Percentiles rank a stretch among this genome's conserved stretches.
Evolutionary conservation across 2,329 filamentous ascomycete genomes (phyloP).

Genomic region (Coniochaeta sp.): DNA sequence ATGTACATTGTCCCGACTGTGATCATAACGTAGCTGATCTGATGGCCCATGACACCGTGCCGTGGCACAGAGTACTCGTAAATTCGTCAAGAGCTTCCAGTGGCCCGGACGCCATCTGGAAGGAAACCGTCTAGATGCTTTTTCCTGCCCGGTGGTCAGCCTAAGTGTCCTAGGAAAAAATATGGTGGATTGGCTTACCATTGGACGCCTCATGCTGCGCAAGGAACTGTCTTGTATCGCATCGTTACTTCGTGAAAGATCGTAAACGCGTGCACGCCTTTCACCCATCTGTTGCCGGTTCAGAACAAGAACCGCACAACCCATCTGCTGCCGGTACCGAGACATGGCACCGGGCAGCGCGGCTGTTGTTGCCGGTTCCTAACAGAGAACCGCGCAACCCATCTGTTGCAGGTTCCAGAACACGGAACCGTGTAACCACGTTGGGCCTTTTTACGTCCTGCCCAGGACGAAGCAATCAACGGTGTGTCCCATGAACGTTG

Average conservation of each 20-base stretch:
- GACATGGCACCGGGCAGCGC: not conserved
- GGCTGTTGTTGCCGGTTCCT: not conserved
- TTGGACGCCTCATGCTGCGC: not conserved
- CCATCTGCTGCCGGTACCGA: not conserved
- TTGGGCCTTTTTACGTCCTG: constrained; percentile 32
- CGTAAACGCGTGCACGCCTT: not conserved
- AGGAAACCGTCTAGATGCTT: not conserved
- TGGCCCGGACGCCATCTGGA: constrained; percentile 5
- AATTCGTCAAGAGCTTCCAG: not conserved
- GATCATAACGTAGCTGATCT: not conserved
- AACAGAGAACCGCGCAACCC: not conserved
- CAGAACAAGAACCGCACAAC: not conserved
- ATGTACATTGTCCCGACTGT: not conserved
- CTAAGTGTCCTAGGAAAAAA: not conserved
- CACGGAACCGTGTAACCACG: not conserved
- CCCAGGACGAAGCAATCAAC: constrained; percentile 23
- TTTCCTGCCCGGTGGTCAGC: not conserved
- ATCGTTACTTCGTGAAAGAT: constrained; percentile 4
- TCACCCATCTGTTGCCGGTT: constrained; percentile 3
- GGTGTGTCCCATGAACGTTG: not conserved
- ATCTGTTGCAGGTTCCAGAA: not conserved
- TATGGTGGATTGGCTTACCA: not conserved
- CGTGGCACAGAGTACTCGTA: constrained; percentile 6
- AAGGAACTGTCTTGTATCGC: not conserved
- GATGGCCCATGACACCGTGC: not conserved